Conservation (phyloP, 208 protist genomes). For the Phytomonas sp. region DNA sequence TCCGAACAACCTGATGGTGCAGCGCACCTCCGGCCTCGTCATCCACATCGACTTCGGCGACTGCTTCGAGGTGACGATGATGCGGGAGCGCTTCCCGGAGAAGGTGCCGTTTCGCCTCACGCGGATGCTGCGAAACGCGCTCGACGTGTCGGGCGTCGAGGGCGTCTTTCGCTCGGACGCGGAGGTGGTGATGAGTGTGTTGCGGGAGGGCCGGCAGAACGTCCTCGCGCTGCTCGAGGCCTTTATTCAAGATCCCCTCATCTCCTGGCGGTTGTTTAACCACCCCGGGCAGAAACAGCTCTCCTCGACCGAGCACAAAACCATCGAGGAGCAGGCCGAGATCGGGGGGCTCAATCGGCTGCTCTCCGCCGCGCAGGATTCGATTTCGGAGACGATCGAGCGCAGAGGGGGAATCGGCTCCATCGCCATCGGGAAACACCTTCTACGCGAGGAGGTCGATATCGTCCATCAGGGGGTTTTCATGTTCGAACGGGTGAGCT, state of each 20-base stretch:
- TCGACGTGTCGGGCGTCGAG: conserved; percentile 98
- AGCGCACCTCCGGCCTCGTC: conserved; percentile 93
- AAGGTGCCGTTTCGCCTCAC: conserved; percentile 99
- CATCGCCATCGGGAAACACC: conserved; percentile 28
- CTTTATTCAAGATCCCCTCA: conserved; percentile 99
- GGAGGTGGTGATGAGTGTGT: conserved; percentile 96
- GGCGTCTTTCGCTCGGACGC: conserved; percentile 95
- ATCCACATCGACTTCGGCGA: conserved; percentile 99
- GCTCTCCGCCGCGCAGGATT: background rate
- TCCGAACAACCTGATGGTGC: conserved; percentile 99
- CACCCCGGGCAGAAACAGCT: conserved; percentile 60
- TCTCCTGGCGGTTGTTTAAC: conserved; percentile 97
- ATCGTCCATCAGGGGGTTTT: conserved; percentile 76
- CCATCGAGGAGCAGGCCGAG: conserved; percentile 59
- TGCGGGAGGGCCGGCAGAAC: conserved; percentile 96
- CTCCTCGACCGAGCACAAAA: conserved; percentile 56
- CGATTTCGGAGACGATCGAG: conserved; percentile 16
- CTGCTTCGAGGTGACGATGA: conserved; percentile 99
- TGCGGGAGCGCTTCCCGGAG: conserved; percentile 98
- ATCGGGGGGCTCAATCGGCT: background rate
- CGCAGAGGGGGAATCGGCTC: conserved; percentile 14
- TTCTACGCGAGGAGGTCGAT: conserved; percentile 61
- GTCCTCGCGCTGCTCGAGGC: conserved; percentile 99
- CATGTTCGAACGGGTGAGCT: conserved; percentile 71
- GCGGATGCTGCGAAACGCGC: conserved; percentile 98